Evolutionary conservation across 768 basidiomycete species (phyloP).

Genomic region (Heimioporus sp.): DNA sequence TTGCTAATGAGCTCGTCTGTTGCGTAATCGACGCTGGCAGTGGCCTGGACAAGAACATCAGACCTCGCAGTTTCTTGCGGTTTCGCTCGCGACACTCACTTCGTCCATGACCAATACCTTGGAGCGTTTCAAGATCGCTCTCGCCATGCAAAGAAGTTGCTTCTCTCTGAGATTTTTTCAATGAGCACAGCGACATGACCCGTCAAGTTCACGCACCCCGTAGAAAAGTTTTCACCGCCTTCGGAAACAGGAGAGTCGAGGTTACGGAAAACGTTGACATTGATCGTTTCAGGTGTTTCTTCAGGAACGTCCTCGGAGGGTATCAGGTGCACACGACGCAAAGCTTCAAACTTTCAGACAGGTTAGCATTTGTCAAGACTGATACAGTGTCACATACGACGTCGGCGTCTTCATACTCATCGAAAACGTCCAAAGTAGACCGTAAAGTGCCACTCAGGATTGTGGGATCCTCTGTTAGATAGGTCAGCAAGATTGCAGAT

Average conservation of each 20-base stretch:
- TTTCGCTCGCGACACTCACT: conserved; percentile 35
- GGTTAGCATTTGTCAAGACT: neutral
- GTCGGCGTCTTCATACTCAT: conserved; percentile 80
- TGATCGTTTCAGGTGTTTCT: conserved; percentile 43
- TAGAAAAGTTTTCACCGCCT: conserved; percentile 88
- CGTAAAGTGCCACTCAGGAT: conserved; percentile 82
- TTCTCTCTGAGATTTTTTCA: conserved; percentile 51
- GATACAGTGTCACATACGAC: conserved; percentile 49
- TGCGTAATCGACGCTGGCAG: conserved; percentile 79
- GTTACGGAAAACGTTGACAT: conserved; percentile 74
- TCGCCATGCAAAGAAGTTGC: conserved; percentile 86
- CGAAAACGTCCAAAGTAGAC: conserved; percentile 81
- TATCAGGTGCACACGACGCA: conserved; percentile 82
- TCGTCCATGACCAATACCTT: conserved; percentile 86
- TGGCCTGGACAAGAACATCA: conserved; percentile 43
- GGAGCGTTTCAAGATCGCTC: conserved; percentile 77
- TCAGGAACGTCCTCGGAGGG: conserved; percentile 50
- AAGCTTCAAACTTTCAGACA: conserved; percentile 63
- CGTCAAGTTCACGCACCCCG: conserved; percentile 48
- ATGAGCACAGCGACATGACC: conserved; percentile 1
- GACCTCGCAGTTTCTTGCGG: conserved; percentile 1
- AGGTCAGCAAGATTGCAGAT: neutral
- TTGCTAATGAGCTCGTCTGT: conserved; percentile 86
- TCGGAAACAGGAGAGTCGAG: conserved; percentile 75
- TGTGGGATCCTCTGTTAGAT: conserved; percentile 74